These are phyloP conservation scores for Mariannaea elegans DNA, from an alignment of 2,329 filamentous ascomycete species.

Conservation along the genomic window DNA sequence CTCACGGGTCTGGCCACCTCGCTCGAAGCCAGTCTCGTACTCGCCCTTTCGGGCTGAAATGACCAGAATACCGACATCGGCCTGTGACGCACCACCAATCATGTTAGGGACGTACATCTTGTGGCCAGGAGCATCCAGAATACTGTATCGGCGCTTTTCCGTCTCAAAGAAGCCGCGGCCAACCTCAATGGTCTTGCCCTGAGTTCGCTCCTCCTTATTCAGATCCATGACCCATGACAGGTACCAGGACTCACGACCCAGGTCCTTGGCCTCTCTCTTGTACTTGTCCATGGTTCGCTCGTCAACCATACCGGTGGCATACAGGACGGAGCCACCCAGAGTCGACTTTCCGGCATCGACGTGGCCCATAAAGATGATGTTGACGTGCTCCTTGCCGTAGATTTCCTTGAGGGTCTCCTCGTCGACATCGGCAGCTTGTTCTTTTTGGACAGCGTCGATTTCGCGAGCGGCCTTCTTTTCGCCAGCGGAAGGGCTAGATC, in stretches of 20 bases:
- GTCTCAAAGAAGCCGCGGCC: conserved; percentile 97
- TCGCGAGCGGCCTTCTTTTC: conserved; percentile 68
- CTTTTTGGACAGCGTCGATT: conserved; percentile 84
- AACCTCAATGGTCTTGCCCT: conserved; percentile 98
- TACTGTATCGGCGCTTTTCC: conserved; percentile 94
- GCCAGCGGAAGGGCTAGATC: conserved; percentile 78
- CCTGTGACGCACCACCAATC: conserved; percentile 95
- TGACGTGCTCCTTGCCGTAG: conserved; percentile 92
- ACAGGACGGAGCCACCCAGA: conserved; percentile 90
- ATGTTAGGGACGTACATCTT: conserved; percentile 98
- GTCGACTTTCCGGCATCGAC: conserved; percentile 99
- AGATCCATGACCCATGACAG: conserved; percentile 97
- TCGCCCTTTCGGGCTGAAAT: conserved; percentile 97
- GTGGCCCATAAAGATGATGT: conserved; percentile 97
- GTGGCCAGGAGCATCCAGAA: conserved; percentile 95
- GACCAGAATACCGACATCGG: conserved; percentile 93
- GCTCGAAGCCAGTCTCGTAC: conserved; percentile 97
- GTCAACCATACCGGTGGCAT: conserved; percentile 98
- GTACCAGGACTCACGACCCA: conserved; percentile 98
- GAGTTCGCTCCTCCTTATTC: conserved; percentile 93
- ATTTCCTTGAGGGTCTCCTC: conserved; percentile 86
- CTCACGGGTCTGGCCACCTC: conserved; percentile 95
- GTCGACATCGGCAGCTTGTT: conserved; percentile 79
- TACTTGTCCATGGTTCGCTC: conserved; percentile 98
- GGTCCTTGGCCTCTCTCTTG: conserved; percentile 94